phyloP scores from a whole-genome alignment of 768 basidiomycete genomes.

The Cystofilobasidium capitatum region DNA sequence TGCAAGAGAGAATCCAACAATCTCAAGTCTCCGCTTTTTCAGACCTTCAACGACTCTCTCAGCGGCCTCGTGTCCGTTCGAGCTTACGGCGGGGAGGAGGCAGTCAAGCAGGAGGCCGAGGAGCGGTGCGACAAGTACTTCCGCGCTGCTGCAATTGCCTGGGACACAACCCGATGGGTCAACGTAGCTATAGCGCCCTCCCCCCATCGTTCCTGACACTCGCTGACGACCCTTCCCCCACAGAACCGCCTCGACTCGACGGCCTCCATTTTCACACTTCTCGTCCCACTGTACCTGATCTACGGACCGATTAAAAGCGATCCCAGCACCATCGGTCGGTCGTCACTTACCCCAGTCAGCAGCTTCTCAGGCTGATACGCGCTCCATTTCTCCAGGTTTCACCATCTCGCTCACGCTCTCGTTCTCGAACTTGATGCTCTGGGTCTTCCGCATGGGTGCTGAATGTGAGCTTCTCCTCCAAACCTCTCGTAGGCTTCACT shows the following conservation, averaged over 20 bases:
- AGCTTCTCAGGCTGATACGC: no score
- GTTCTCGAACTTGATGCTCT: background rate
- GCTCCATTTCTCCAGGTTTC: no score
- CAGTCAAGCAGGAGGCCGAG: constrained; percentile 45
- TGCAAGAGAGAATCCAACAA: constrained; percentile 51
- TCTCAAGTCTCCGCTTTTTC: constrained; percentile 46
- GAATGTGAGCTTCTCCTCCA: no score
- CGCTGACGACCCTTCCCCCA: no score
- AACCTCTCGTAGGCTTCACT: no score
- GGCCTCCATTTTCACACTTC: constrained; percentile 50
- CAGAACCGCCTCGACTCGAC: constrained; percentile 55
- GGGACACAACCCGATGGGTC: constrained; percentile 43
- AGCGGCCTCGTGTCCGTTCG: constrained; percentile 53
- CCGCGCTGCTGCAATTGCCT: no score
- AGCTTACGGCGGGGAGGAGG: constrained; percentile 50
- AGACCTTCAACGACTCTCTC: constrained; percentile 44
- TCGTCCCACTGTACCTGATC: constrained; percentile 50
- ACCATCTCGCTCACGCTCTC: constrained; percentile 32
- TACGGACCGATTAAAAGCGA: constrained; percentile 40
- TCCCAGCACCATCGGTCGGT: constrained; percentile 37
- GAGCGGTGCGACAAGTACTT: constrained; percentile 50
- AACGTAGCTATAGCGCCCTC: no score
- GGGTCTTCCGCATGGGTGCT: no score
- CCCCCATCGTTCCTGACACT: no score
- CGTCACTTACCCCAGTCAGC: no score